Conservation (phyloP, 495 filamentous ascomycete species). For the Penicillium pulvis region DNA sequence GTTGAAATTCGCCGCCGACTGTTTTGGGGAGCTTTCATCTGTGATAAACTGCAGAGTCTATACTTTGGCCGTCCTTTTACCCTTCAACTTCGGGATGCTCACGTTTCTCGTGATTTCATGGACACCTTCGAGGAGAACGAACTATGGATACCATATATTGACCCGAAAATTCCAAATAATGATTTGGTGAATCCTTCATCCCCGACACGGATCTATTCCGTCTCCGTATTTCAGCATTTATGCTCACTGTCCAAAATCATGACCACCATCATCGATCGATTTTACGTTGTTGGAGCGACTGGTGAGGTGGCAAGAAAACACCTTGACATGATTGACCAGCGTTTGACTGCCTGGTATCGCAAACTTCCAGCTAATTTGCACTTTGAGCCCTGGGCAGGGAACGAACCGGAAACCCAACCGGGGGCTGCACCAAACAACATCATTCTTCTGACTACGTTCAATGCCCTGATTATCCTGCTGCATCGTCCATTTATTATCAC, state of each 20-base stretch:
- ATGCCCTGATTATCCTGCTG: slow-evolving; percentile 22
- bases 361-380: slow-evolving; percentile 12
- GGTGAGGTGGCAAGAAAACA: not conserved
- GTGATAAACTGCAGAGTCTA: slow-evolving; percentile 39
- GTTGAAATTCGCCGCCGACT: slow-evolving; percentile 39
- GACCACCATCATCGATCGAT: slow-evolving; percentile 25
- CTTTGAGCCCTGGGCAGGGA: slow-evolving; percentile 13
- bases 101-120: slow-evolving; percentile 25
- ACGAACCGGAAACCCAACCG: not conserved
- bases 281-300: slow-evolving; percentile 26
- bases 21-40: slow-evolving; percentile 43
- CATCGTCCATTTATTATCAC: slow-evolving; percentile 23
- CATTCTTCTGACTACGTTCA: slow-evolving; percentile 16
- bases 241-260: slow-evolving; percentile 27
- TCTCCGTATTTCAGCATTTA: slow-evolving; percentile 25
- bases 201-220: slow-evolving; percentile 14
- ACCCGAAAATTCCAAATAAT: slow-evolving; percentile 2
- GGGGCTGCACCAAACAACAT: slow-evolving; percentile 13
- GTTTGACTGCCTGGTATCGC: slow-evolving; percentile 14
- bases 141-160: slow-evolving; percentile 19
- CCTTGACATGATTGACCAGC: slow-evolving; percentile 9
- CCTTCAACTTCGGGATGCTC: slow-evolving; percentile 23
- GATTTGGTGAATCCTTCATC: not conserved
- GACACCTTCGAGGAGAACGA: slow-evolving; percentile 38
- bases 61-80: slow-evolving; percentile 33